These are phyloP conservation scores for Casuarina equisetifolia DNA, from an alignment of 306 rosid genomes.

Conservation along the genomic window DNA sequence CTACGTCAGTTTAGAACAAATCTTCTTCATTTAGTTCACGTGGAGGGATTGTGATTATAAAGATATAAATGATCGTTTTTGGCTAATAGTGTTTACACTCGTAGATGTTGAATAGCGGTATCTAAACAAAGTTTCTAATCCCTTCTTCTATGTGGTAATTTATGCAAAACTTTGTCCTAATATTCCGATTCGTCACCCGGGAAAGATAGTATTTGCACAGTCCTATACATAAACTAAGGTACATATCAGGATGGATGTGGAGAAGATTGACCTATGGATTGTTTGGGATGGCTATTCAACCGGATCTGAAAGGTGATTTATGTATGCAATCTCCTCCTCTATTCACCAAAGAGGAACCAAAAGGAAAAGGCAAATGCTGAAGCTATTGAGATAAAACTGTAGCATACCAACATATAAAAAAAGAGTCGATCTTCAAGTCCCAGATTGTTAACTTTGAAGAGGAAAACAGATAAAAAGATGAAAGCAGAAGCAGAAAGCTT, in stretches of 20 bases:
- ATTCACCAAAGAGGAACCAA: neutral
- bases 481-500: neutral
- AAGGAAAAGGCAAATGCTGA: neutral
- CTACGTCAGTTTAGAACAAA: conserved; percentile 3
- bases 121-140: too few relatives aligned
- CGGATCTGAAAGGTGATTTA: neutral
- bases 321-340: neutral
- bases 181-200: too few relatives aligned
- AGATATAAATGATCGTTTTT: neutral
- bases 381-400: neutral
- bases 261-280: neutral
- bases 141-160: too few relatives aligned
- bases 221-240: neutral
- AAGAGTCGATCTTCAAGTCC: neutral
- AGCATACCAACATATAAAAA: neutral
- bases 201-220: neutral
- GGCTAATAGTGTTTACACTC: neutral
- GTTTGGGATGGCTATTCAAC: too few relatives aligned
- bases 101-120: too few relatives aligned
- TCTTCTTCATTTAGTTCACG: neutral
- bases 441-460: neutral
- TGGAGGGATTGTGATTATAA: neutral
- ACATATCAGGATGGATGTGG: neutral
- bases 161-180: too few relatives aligned
- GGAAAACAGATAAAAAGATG: neutral